Evolutionary conservation across 208 protist species (phyloP).

Genomic region (Wallacemonas collosoma): DNA sequence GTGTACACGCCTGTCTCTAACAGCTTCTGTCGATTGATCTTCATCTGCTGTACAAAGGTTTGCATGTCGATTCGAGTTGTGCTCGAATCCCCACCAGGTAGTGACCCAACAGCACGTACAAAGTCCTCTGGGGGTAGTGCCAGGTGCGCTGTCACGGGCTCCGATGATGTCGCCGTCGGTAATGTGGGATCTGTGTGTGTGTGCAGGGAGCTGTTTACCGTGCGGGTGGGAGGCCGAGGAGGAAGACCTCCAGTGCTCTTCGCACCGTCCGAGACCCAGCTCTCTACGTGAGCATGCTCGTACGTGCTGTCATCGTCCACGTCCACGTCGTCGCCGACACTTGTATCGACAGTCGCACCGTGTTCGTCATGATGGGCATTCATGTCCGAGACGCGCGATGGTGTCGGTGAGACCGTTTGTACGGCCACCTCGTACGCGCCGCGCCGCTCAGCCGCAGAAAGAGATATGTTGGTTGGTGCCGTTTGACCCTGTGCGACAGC

Average conservation of each 20-base stretch:
- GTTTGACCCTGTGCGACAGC: too few species aligned
- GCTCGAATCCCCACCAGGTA: constrained; percentile 20
- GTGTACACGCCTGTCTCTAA: constrained; percentile 85
- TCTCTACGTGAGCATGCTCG: constrained; percentile 4
- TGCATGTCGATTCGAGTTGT: constrained; percentile 69
- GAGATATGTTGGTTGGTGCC: too few species aligned
- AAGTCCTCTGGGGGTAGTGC: constrained; percentile 51
- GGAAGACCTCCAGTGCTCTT: constrained; percentile 7
- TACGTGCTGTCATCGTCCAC: constrained; percentile 10
- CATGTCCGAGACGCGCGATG: not conserved
- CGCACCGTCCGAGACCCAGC: constrained; percentile 1
- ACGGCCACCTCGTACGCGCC: not conserved
- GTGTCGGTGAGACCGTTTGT: not conserved
- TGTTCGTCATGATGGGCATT: not conserved
- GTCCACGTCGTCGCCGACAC: constrained; percentile 20
- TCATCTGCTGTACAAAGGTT: constrained; percentile 78
- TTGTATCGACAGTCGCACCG: not conserved
- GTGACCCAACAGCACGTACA: constrained; percentile 30
- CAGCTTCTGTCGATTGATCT: constrained; percentile 75
- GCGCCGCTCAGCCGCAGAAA: not conserved
- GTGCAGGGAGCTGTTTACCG: not conserved
- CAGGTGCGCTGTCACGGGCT: not conserved
- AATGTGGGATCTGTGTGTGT: not conserved
- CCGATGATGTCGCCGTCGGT: not conserved
- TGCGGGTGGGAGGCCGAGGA: constrained; percentile 18